Conservation (phyloP, 2,329 filamentous ascomycete species). For the Phyllosticta citriasiana region DNA sequence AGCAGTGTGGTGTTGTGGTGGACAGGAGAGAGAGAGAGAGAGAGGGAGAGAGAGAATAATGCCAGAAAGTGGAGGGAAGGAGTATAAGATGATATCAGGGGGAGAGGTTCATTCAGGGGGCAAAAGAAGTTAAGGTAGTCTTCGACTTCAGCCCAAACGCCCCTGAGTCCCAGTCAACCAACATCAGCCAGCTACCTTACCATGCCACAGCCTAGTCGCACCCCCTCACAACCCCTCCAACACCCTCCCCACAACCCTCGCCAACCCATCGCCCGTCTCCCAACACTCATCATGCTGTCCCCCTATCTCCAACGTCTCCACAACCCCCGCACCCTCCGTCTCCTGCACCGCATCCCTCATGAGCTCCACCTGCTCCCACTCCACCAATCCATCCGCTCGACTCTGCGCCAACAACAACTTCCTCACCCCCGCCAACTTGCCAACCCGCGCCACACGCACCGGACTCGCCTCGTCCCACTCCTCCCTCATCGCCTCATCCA, state of each 20-base stretch:
- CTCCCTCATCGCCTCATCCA: slow-evolving; percentile 4
- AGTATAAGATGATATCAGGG: too few species aligned
- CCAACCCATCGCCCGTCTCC: slow-evolving; percentile 49
- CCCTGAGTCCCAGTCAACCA: too few species aligned
- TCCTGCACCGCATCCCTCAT: slow-evolving; percentile 43
- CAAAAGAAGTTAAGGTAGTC: too few species aligned
- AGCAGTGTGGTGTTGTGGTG: too few species aligned
- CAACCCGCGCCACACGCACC: slow-evolving; percentile 32
- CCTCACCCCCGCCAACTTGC: slow-evolving; percentile 14
- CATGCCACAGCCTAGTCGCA: not conserved
- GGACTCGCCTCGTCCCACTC: slow-evolving; percentile 51
- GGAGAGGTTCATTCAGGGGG: too few species aligned
- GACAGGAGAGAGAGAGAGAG: too few species aligned
- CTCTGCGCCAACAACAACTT: slow-evolving; percentile 37
- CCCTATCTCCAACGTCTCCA: slow-evolving; percentile 36
- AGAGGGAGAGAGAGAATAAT: too few species aligned
- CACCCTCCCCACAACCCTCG: slow-evolving; percentile 28
- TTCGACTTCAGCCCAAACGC: too few species aligned
- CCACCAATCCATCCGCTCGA: slow-evolving; percentile 39
- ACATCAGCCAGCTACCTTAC: too few species aligned
- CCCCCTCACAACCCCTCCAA: slow-evolving; percentile 13
- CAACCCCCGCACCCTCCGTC: slow-evolving; percentile 26
- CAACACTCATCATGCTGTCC: slow-evolving; percentile 57
- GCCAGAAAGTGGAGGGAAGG: too few species aligned
- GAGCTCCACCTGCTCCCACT: slow-evolving; percentile 46